These are phyloP conservation scores for Phytophthora agathidicida DNA, from an alignment of 352 stramenopile genomes.

Conservation along the genomic window DNA sequence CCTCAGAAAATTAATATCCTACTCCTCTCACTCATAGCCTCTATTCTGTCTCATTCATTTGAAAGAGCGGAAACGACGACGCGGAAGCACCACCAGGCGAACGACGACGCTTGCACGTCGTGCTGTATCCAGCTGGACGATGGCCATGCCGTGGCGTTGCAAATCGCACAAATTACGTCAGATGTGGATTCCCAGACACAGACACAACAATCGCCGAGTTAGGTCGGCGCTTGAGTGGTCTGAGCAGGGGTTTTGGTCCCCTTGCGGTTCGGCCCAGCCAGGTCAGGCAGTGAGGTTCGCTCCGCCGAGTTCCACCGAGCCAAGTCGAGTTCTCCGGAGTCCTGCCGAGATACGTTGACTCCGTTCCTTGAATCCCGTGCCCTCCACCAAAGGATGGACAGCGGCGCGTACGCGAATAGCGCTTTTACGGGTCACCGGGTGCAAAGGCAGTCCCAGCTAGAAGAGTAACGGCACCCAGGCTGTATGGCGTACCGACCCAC, in stretches of 20 bases:
- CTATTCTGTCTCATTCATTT: too few species aligned
- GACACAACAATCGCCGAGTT: not conserved
- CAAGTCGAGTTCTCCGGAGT: not conserved
- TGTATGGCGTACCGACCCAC: not conserved
- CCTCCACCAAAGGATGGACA: not conserved
- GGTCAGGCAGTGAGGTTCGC: not conserved
- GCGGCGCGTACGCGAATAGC: not conserved
- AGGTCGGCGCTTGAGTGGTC: not conserved
- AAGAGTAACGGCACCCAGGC: not conserved
- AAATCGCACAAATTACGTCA: not conserved
- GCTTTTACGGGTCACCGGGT: conserved; percentile 2
- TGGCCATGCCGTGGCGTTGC: too few species aligned
- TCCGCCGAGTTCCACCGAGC: not conserved
- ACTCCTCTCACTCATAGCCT: too few species aligned
- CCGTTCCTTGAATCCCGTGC: not conserved
- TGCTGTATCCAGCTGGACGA: too few species aligned
- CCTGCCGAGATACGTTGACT: not conserved
- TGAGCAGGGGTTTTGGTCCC: not conserved
- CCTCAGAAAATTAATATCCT: too few species aligned
- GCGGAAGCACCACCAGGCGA: too few species aligned
- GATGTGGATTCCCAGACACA: not conserved
- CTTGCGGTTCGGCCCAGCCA: not conserved
- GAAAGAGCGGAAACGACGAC: too few species aligned
- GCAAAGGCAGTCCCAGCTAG: not conserved
- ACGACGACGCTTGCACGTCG: too few species aligned